Base-by-base conservation (phyloP, 2,329 filamentous ascomycete genomes). In the Exophiala lecanii-corni region DNA sequence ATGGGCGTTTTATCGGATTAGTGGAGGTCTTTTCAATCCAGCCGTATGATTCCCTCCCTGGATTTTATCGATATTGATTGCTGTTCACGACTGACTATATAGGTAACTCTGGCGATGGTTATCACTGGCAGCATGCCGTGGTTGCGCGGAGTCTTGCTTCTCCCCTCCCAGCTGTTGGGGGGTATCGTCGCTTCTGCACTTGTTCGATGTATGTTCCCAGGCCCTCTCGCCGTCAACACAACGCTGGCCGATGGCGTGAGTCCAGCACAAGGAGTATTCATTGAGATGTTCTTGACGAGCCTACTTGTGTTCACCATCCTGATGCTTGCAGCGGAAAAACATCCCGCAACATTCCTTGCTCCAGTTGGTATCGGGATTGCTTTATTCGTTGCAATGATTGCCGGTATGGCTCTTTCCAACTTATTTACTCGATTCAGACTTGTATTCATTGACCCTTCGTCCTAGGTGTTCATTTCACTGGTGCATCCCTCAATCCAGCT, bases 291-390 rank as follows among this genome's bases (percentile, higher is more conserved):
- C 56, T 67, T 82, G 23, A 84, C 81, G 0, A 65, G 75, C 0
- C 71, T 82, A 55, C 67, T 85, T 9, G 74, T 83, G 5, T 68
- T 84, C 39, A 74, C 79, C 3, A 75, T 84, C 20, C 76, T 81
- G 59, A 82, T 86, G 75, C 70, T 86, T 31, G 82, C 82, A 0
- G 76, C 79, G 2, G 82, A 86, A 59, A 86, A 89, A 64, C 82
- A 87, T 60, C 78, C 79, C 26, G 77, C 79, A 3, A 88, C 83
- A 0, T 85, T 74, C 57, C 64, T 87, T 2, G 84, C 84, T 0
- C 84, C 84, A 0, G 66, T 88, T 2, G 82, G 80, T 9, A 86
- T 89, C 53, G 85, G 85, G 1, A 62, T 86, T 1, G 71, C 82
- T 0, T 71, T 88, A 41, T 87, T 89, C 60, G 73, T 86, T 23